Base-by-base conservation (phyloP, 2,329 filamentous ascomycete species). In the Pseudocercospora cruenta region DNA sequence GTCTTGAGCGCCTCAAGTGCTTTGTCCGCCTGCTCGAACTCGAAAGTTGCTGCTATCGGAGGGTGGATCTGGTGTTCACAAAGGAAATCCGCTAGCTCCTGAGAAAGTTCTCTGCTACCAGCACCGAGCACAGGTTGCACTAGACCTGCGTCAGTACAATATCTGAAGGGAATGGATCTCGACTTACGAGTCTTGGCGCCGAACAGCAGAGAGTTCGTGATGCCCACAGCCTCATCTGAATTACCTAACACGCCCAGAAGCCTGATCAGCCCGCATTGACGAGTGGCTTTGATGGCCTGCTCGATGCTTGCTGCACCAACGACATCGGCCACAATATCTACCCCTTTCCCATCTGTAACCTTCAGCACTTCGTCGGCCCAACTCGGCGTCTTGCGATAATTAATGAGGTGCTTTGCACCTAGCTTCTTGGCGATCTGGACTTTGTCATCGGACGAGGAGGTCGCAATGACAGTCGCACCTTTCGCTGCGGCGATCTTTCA, bases 301-400 rank as follows among this genome's bases (percentile, higher is more conserved):
- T 69, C 62, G 22, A 85, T 73, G 1, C 82, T 84, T 28, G 78
- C 73, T 1, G 82, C 82, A 12, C 83, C 82, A 12, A 83, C 81
- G 14, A 81, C 78, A 69, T 85, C 82, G 49, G 85, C 77, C 45
- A 83, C 80, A 57, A 83, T 80, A 67, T 85, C 82, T 5, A 78
- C 78, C 47, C 80, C 80, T 1, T 72, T 66, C 47, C 73, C 74
- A 10, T 72, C 63, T 0, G 82, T 83, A 3, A 82, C 74, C 9
- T 79, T 78, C 57, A 84, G 80, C 10, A 87, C 88, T 24, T 82
- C 82, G 2, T 78, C 75, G 4, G 87, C 87, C 88, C 88, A 91
- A 62, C 85, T 82, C 0, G 83, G 77, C 4, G 81, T 81, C 0
- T 74, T 81, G 64, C 83, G 85, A 75, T 90, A 90, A 75, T 90